These are phyloP conservation scores for Eucalyptus tenuipes DNA, from an alignment of 345 rosid genomes.

Conservation along the genomic window DNA sequence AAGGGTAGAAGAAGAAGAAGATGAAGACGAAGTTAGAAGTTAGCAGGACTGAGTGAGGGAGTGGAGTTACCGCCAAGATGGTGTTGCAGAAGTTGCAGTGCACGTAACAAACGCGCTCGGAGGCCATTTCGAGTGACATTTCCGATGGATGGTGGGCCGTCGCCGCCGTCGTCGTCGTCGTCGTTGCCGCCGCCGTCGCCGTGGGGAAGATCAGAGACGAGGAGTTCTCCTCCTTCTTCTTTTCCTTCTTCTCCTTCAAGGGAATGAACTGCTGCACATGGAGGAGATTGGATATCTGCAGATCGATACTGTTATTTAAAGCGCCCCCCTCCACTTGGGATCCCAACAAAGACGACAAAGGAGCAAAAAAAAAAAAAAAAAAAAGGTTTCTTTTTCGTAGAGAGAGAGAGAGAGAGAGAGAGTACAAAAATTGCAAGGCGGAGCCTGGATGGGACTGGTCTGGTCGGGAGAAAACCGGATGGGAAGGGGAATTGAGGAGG, in stretches of 20 bases:
- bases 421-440: slow-evolving; percentile 11
- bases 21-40: not conserved
- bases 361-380: slow-evolving; percentile 2
- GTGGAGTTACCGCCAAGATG: slow-evolving; percentile 64
- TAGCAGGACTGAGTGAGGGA: not conserved
- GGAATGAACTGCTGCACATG: not conserved
- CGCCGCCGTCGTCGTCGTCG: not conserved
- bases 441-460: slow-evolving; percentile 17
- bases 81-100: slow-evolving; percentile 99
- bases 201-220: not conserved
- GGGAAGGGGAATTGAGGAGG: not conserved
- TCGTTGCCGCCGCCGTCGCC: not conserved
- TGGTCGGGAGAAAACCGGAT: slow-evolving; percentile 19
- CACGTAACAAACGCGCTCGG: slow-evolving; percentile 86
- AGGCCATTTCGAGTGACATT: slow-evolving; percentile 64
- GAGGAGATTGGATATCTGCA: not conserved
- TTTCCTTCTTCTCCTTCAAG: not conserved
- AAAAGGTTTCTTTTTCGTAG: not conserved
- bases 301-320: not conserved
- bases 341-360: not conserved
- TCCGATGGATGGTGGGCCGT: not conserved
- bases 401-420: slow-evolving; percentile 8
- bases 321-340: not conserved
- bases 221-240: not conserved
- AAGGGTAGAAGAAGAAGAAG: not conserved